A percentile compares a stretch with the other conserved stretches of the same genome.
Conservation (phyloP, 164 flowering plant genomes). For the Malania oleifera region DNA sequence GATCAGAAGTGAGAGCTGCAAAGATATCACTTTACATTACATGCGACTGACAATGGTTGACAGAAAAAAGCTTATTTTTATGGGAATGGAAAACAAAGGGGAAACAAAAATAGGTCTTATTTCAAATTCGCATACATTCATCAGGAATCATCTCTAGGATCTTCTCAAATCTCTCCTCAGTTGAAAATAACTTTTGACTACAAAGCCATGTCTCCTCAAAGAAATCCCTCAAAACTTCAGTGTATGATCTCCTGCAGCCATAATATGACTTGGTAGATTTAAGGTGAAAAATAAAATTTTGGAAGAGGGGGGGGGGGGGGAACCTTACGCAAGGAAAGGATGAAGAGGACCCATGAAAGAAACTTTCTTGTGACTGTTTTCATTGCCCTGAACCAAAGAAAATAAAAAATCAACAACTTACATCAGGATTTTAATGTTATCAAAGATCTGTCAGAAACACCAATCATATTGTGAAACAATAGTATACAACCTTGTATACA, state of each 20-base stretch:
- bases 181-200: slow-evolving; percentile 53
- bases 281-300: too few species aligned
- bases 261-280: slow-evolving; percentile 6
- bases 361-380: slow-evolving; percentile 68
- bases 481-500: slow-evolving; percentile 69
- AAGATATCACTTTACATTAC: slow-evolving; percentile 6
- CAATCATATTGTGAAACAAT: background rate
- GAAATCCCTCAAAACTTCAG: slow-evolving; percentile 58
- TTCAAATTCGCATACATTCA: slow-evolving; percentile 46
- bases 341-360: slow-evolving; percentile 70
- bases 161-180: slow-evolving; percentile 77
- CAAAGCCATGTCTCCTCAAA: slow-evolving; percentile 65
- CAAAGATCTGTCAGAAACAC: background rate
- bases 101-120: background rate
- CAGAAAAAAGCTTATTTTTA: background rate
- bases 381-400: slow-evolving; percentile 68
- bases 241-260: slow-evolving; percentile 71
- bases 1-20: slow-evolving; percentile 81
- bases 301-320: too few species aligned
- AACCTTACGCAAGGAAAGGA: slow-evolving; percentile 93
- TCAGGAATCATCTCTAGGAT: slow-evolving; percentile 88
- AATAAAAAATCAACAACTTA: slow-evolving; percentile 10
- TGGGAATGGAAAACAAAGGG: background rate
- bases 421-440: slow-evolving; percentile 6
- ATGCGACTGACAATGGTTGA: background rate